phyloP scores from a whole-genome alignment of 1,139 yeast species.

The Blastobotrys raffinosifermentans region DNA sequence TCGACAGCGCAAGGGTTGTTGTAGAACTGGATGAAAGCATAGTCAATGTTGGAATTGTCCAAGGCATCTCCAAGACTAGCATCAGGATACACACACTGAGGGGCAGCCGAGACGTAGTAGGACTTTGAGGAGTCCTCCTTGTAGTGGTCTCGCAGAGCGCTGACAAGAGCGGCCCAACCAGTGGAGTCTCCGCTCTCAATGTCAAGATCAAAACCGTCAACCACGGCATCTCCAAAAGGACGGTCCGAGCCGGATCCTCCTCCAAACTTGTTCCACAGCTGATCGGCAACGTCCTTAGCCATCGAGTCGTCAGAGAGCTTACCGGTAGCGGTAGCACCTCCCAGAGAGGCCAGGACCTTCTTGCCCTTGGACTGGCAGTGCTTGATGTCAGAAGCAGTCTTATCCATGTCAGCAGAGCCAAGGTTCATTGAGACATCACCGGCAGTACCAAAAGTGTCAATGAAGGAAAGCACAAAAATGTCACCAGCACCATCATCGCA shows the following conservation, averaged over 20 bases:
- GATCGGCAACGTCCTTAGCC: conserved; percentile 64
- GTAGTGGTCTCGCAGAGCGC: conserved; percentile 50
- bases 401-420: conserved; percentile 49
- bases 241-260: conserved; percentile 77
- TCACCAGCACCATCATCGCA: conserved; percentile 68
- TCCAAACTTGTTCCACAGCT: conserved; percentile 83
- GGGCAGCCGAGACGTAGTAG: conserved; percentile 87
- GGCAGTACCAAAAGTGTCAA: conserved; percentile 44
- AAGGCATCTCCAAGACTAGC: conserved; percentile 69
- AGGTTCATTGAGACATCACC: conserved; percentile 48
- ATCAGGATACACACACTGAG: conserved; percentile 93
- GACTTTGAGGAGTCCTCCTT: conserved; percentile 36
- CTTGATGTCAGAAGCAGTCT: conserved; percentile 61
- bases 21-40: conserved; percentile 88
- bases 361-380: conserved; percentile 72
- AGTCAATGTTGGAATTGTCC: conserved; percentile 61
- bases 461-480: conserved; percentile 65
- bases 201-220: conserved; percentile 73
- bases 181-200: conserved; percentile 50
- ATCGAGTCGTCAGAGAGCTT: conserved; percentile 50
- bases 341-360: conserved; percentile 66
- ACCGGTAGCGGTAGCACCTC: conserved; percentile 74
- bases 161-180: conserved; percentile 51
- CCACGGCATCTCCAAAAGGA: conserved; percentile 68
- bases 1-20: conserved; percentile 67